phyloP scores from a whole-genome alignment of 768 basidiomycete genomes.

The Kwoniella europaea region DNA sequence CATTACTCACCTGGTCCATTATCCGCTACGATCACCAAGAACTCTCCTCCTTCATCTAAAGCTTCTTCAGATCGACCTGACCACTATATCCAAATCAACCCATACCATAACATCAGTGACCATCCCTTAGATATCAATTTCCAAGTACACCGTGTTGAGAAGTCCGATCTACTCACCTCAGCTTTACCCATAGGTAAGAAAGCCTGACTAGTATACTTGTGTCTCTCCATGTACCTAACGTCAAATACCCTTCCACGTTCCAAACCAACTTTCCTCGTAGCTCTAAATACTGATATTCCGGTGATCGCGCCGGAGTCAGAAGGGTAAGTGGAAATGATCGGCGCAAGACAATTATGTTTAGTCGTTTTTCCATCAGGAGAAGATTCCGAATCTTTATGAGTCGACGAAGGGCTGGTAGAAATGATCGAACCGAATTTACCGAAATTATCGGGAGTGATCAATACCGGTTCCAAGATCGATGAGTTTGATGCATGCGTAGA shows the following conservation, averaged over 20 bases:
- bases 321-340: constrained; percentile 70
- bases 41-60: constrained; percentile 62
- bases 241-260: constrained; percentile 64
- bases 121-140: neutral
- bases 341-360: constrained; percentile 87
- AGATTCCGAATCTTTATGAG: constrained; percentile 70
- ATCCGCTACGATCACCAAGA: constrained; percentile 86
- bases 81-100: constrained; percentile 51
- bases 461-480: constrained; percentile 53
- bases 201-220: constrained; percentile 85
- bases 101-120: neutral
- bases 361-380: constrained; percentile 82
- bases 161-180: constrained; percentile 37
- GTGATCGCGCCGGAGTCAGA: constrained; percentile 64
- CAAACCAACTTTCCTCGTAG: constrained; percentile 66
- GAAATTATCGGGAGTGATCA: constrained; percentile 82
- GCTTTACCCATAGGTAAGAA: constrained; percentile 88
- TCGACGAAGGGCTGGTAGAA: constrained; percentile 74
- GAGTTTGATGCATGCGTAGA: neutral
- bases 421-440: constrained; percentile 86
- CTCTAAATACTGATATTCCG: constrained; percentile 83
- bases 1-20: constrained; percentile 64
- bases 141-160: neutral
- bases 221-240: constrained; percentile 78
- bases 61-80: constrained; percentile 60